These are phyloP conservation scores for Tricholoma furcatifolium DNA, from an alignment of 768 basidiomycete genomes.

Conservation along the genomic window DNA sequence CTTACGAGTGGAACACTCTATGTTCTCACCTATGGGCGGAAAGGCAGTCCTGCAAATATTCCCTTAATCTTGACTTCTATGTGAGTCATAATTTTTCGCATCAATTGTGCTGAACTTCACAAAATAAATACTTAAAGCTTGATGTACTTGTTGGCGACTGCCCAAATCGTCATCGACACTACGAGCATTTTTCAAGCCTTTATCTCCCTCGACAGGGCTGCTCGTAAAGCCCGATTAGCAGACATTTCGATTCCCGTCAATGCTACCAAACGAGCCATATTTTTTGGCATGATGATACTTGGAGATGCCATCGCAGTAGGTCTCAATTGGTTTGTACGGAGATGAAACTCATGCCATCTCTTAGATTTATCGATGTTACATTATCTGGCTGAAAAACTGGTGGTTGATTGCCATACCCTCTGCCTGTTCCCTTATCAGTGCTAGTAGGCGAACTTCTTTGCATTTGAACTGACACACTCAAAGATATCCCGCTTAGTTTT, in stretches of 20 bases:
- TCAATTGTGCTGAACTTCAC: too few relatives aligned
- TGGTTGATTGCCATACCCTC: conserved; percentile 1
- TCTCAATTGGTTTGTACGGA: neutral
- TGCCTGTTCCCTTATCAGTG: neutral
- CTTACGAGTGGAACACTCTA: neutral
- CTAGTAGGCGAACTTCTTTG: too few relatives aligned
- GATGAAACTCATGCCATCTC: too few relatives aligned
- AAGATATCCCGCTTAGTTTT: neutral
- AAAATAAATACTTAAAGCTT: neutral
- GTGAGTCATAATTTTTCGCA: too few relatives aligned
- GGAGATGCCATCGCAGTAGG: conserved; percentile 7
- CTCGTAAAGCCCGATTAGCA: neutral
- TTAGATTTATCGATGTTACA: conserved; percentile 1
- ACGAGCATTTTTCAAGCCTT: neutral
- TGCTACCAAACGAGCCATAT: conserved; percentile 7
- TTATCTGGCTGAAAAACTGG: neutral
- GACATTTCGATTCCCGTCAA: conserved; percentile 4
- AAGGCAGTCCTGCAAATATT: neutral
- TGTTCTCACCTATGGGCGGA: neutral
- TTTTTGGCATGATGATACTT: conserved; percentile 9
- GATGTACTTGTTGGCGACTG: neutral
- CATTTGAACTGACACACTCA: too few relatives aligned
- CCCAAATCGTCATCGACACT: neutral
- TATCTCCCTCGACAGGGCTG: neutral
- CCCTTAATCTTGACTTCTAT: neutral